phyloP scores from a whole-genome alignment of 345 rosid species.

The Atalantia buxifolia region DNA sequence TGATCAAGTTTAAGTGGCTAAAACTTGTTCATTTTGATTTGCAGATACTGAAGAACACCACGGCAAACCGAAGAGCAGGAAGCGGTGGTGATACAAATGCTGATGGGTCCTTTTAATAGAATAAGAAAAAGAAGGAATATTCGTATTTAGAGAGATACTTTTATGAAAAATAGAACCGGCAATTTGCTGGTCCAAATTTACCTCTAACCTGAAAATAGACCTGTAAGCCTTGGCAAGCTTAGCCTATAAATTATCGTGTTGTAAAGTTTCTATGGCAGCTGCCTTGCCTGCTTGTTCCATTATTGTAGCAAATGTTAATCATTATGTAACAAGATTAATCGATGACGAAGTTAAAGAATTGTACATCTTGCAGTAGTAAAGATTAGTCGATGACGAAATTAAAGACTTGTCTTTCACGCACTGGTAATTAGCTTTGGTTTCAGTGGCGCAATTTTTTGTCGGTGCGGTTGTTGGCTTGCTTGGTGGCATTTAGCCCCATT shows the following conservation, averaged over 20 bases:
- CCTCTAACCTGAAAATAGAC: background rate
- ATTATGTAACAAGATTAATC: background rate
- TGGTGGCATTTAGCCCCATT: background rate
- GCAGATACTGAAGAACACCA: slow-evolving; percentile 97
- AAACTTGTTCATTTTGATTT: background rate
- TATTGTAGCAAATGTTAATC: background rate
- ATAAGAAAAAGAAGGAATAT: background rate
- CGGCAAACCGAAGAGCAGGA: slow-evolving; percentile 76
- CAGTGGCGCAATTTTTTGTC: background rate
- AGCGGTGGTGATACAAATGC: slow-evolving; percentile 39
- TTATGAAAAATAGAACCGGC: background rate
- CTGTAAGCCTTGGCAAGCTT: background rate
- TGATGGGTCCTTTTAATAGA: slow-evolving; percentile 41
- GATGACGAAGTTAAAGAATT: background rate
- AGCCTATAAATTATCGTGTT: background rate
- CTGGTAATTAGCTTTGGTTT: background rate
- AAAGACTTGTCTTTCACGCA: background rate
- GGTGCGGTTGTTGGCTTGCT: background rate
- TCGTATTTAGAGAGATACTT: background rate
- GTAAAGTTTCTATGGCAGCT: background rate
- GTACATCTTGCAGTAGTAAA: background rate
- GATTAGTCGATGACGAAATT: background rate
- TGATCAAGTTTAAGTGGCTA: no score
- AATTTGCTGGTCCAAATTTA: background rate
- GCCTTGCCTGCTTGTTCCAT: no score